These are phyloP conservation scores for Eurotiales sp. DNA, from an alignment of 2,329 filamentous ascomycete species.

Conservation along the genomic window DNA sequence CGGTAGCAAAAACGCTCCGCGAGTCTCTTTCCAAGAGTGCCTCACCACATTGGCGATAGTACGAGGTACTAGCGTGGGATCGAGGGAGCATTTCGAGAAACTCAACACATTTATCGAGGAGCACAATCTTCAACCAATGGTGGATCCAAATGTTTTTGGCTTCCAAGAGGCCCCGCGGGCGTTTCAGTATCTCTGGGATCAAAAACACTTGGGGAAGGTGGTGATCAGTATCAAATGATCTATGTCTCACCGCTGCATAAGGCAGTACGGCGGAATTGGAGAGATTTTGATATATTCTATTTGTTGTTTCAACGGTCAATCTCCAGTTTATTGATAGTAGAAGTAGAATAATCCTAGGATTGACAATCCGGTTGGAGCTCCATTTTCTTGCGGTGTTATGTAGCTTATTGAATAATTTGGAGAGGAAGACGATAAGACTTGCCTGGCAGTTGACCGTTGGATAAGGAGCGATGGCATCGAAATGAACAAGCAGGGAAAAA, in stretches of 20 bases:
- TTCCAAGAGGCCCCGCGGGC: constrained; percentile 28
- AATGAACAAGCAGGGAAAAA: too few species aligned
- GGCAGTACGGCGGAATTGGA: too few species aligned
- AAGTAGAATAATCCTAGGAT: too few species aligned
- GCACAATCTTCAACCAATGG: constrained; percentile 22
- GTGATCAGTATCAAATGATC: constrained; percentile 23
- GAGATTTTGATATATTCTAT: too few species aligned
- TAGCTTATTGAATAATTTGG: too few species aligned
- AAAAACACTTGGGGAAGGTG: constrained; percentile 36
- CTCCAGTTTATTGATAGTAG: too few species aligned
- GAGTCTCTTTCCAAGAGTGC: not conserved
- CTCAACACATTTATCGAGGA: constrained; percentile 27
- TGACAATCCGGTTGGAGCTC: too few species aligned
- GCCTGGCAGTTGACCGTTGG: too few species aligned
- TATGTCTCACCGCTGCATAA: not conserved
- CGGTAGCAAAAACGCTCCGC: not conserved
- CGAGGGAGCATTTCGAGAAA: constrained; percentile 35
- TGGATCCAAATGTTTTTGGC: constrained; percentile 31
- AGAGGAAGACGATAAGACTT: too few species aligned
- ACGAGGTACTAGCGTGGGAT: constrained; percentile 34
- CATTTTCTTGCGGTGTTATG: too few species aligned
- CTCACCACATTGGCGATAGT: constrained; percentile 28
- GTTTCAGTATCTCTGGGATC: constrained; percentile 21
- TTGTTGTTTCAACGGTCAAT: too few species aligned
- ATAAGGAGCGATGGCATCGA: too few species aligned